Evolutionary conservation across 208 protist genomes (phyloP), one percentile per base, ranked within the genome.

Genomic region (Trypanosoma caninum): DNA sequence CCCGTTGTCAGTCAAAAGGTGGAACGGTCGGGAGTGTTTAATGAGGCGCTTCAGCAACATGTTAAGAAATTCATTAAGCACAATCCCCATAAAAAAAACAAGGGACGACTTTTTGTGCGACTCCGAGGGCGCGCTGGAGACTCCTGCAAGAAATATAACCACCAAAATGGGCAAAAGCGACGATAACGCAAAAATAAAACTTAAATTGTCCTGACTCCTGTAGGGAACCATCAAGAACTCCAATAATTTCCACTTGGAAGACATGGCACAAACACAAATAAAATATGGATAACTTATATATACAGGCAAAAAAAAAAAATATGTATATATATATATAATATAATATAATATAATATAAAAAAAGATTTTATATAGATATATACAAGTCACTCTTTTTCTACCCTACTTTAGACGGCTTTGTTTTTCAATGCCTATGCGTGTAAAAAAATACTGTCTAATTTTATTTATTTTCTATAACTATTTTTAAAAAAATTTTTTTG

Each of bases 141-240:
- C 35, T 8, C 82, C 87, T 25, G 73, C 37, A 44, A 93, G 53
- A 50, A 90, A 83, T 27, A 89, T 48, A 1, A 93, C 59, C 16
- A 89, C 59, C 10, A 87, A 53, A 18, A 88, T 53, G 1, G 87
- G 87, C 3, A 80, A 40, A 30, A 93, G 65, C 2, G 76, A 84
- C 7, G 65, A 66, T 23, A 93, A 33, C 9, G 70, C 80, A 44
- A 88, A 82, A 27, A 78, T 27, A 56, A 81, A 88, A 69, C 80
- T 87, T 13, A 84, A 20, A 2, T 51, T 20, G 53, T 89, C 79
- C 27, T 59, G 22, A 3, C 60, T 40, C n/a, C 73, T 56, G 45
- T 90, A 93, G 10, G 76, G 56, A 0, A 77, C 59, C 35, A 84
- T 73, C n/a, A 76, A 84, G 58, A 80, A 53, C 14, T 68, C 59